Percentiles rank a stretch among this genome's conserved stretches.
These are phyloP conservation scores for Rhizophlyctis rosea DNA, from an alignment of 192 early-diverging fungal genomes.

Conservation along the genomic window DNA sequence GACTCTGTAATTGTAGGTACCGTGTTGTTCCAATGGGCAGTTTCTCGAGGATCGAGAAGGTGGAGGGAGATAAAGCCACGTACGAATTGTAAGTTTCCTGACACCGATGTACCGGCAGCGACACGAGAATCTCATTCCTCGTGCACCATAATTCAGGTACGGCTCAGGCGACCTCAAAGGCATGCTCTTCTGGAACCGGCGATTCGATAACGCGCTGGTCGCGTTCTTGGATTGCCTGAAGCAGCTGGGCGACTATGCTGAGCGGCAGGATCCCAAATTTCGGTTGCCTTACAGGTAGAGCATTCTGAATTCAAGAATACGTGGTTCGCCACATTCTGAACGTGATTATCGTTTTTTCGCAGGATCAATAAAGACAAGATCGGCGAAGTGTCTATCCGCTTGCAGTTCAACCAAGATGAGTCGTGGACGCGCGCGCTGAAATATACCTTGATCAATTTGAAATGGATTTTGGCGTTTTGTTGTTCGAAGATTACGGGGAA, in stretches of 20 bases:
- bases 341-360: background rate
- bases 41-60: conserved; percentile 86
- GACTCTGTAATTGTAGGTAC: conserved; percentile 45
- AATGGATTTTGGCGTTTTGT: conserved; percentile 80
- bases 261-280: conserved; percentile 68
- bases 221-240: conserved; percentile 88
- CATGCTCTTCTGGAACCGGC: conserved; percentile 75
- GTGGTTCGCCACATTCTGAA: background rate
- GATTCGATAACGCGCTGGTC: conserved; percentile 85
- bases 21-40: conserved; percentile 88
- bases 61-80: conserved; percentile 64
- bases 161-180: conserved; percentile 83
- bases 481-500: conserved; percentile 22
- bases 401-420: conserved; percentile 90
- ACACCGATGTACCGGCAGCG: conserved; percentile 1
- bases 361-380: conserved; percentile 88
- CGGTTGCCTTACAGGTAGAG: conserved; percentile 75
- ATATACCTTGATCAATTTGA: conserved; percentile 84
- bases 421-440: conserved; percentile 88
- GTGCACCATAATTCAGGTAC: too few relatives aligned
- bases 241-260: conserved; percentile 80
- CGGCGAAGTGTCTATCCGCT: conserved; percentile 73
- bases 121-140: background rate
- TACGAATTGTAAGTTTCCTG: conserved; percentile 73
- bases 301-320: background rate